phyloP scores from a whole-genome alignment of 257 asterid genomes.

The Lavandula angustifolia region DNA sequence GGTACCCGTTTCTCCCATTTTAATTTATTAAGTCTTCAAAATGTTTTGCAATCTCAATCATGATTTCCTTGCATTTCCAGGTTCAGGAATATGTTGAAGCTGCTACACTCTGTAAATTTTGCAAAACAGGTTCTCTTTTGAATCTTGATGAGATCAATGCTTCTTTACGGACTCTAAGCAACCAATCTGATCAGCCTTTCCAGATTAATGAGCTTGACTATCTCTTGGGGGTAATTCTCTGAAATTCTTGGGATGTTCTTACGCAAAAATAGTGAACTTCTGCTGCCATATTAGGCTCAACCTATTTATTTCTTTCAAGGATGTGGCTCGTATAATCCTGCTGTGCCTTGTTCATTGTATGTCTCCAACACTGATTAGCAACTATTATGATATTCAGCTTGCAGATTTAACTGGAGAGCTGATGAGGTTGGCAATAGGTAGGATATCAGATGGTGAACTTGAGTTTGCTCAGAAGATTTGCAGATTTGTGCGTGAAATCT shows the following conservation, averaged over 20 bases:
- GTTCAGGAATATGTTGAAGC: constrained; percentile 98
- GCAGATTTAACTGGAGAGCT: constrained; percentile 97
- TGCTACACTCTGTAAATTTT: constrained; percentile 77
- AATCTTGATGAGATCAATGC: constrained; percentile 81
- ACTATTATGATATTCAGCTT: constrained; percentile 51
- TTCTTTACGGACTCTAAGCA: constrained; percentile 55
- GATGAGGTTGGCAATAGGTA: constrained; percentile 93
- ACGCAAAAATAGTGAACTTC: constrained; percentile 14
- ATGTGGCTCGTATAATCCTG: neutral
- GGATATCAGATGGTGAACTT: constrained; percentile 91
- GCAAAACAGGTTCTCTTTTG: constrained; percentile 78
- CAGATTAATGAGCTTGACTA: constrained; percentile 84
- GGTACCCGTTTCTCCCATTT: constrained; percentile 43
- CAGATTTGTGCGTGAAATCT: constrained; percentile 80
- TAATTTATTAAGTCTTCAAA: constrained; percentile 2
- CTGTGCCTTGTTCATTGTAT: constrained; percentile 8
- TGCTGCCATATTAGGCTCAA: constrained; percentile 19
- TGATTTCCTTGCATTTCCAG: constrained; percentile 42
- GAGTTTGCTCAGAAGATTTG: constrained; percentile 86
- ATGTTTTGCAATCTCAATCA: constrained; percentile 17
- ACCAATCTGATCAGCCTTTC: constrained; percentile 80
- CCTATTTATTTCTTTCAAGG: neutral
- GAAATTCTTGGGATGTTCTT: neutral
- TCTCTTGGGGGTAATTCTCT: constrained; percentile 75
- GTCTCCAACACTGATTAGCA: constrained; percentile 7